Evolutionary conservation across 768 basidiomycete genomes (phyloP).

Genomic region (Trametes sanguinea): DNA sequence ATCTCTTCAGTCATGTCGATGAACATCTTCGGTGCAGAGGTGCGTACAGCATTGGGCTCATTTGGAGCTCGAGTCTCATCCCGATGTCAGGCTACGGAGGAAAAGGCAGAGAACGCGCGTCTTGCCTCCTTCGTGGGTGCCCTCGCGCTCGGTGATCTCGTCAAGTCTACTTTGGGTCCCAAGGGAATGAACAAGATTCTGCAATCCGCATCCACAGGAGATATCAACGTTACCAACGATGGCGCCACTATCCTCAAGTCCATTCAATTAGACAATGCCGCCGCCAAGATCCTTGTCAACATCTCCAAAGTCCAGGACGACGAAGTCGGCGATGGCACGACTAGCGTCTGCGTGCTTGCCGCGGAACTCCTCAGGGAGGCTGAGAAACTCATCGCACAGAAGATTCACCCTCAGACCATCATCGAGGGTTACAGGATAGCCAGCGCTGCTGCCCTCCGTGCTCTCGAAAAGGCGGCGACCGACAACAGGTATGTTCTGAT

Average conservation of each 20-base stretch:
- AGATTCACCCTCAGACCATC: slow-evolving; percentile 98
- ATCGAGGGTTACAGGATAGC: slow-evolving; percentile 97
- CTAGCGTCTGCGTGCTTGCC: slow-evolving; percentile 88
- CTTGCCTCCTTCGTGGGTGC: slow-evolving; percentile 98
- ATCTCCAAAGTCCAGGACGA: slow-evolving; percentile 99
- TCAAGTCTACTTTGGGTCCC: slow-evolving; percentile 97
- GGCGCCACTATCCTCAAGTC: slow-evolving; percentile 98
- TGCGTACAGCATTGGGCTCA: slow-evolving; percentile 24
- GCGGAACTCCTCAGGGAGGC: slow-evolving; percentile 92
- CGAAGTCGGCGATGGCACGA: slow-evolving; percentile 96
- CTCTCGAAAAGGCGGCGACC: slow-evolving; percentile 77
- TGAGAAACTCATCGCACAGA: slow-evolving; percentile 88
- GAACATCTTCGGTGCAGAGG: slow-evolving; percentile 72
- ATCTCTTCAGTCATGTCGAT: slow-evolving; percentile 52
- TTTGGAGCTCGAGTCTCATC: background rate
- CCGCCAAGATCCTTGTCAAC: slow-evolving; percentile 98
- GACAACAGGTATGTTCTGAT: slow-evolving; percentile 68
- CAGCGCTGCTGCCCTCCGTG: slow-evolving; percentile 77
- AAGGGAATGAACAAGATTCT: slow-evolving; percentile 99
- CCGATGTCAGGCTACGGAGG: slow-evolving; percentile 71
- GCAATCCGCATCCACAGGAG: slow-evolving; percentile 85
- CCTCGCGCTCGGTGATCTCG: slow-evolving; percentile 94
- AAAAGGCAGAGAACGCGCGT: slow-evolving; percentile 97
- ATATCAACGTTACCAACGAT: slow-evolving; percentile 97
- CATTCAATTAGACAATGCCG: slow-evolving; percentile 97